Evolutionary conservation across 805 yeast genomes (phyloP).

Genomic region (Lipomyces japonicus): DNA sequence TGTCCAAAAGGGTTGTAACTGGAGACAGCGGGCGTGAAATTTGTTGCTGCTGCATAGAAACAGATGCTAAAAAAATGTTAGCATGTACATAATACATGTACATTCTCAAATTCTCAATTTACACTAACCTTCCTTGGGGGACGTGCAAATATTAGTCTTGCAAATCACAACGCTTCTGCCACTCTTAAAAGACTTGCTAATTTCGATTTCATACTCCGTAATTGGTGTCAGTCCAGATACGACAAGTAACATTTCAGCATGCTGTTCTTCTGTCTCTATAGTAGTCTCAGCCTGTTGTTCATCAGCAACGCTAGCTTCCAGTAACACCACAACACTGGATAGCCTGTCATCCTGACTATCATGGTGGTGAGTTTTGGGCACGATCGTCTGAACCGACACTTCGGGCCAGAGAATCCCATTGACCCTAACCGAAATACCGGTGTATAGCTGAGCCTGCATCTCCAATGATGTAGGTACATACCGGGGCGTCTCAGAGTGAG

Average conservation of each 20-base stretch:
- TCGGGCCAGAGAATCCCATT: slow-evolving; percentile 71
- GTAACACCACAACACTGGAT: slow-evolving; percentile 12
- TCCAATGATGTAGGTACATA: slow-evolving; percentile 1
- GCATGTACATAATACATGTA: too few species aligned
- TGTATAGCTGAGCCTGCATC: slow-evolving; percentile 7
- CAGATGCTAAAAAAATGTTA: slow-evolving; percentile 5
- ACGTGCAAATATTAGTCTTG: slow-evolving; percentile 24
- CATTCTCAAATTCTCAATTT: background rate
- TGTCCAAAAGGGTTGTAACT: slow-evolving; percentile 59
- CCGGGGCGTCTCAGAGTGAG: slow-evolving; percentile 12
- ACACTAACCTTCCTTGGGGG: slow-evolving; percentile 21
- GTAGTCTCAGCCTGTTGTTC: background rate
- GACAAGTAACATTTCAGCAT: slow-evolving; percentile 49
- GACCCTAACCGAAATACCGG: slow-evolving; percentile 40
- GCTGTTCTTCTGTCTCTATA: slow-evolving; percentile 4
- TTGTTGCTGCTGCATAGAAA: slow-evolving; percentile 19
- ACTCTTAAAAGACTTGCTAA: slow-evolving; percentile 39
- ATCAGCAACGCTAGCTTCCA: slow-evolving; percentile 17
- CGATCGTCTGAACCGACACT: slow-evolving; percentile 48
- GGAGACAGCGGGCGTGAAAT: slow-evolving; percentile 49
- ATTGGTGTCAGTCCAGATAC: slow-evolving; percentile 63
- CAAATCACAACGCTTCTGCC: slow-evolving; percentile 21
- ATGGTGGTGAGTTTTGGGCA: slow-evolving; percentile 14
- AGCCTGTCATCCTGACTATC: background rate
- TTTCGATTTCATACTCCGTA: slow-evolving; percentile 59